Evolutionary conservation across 139 green algal genomes (phyloP).

Genomic region (Monoraphidium neglectum): DNA sequence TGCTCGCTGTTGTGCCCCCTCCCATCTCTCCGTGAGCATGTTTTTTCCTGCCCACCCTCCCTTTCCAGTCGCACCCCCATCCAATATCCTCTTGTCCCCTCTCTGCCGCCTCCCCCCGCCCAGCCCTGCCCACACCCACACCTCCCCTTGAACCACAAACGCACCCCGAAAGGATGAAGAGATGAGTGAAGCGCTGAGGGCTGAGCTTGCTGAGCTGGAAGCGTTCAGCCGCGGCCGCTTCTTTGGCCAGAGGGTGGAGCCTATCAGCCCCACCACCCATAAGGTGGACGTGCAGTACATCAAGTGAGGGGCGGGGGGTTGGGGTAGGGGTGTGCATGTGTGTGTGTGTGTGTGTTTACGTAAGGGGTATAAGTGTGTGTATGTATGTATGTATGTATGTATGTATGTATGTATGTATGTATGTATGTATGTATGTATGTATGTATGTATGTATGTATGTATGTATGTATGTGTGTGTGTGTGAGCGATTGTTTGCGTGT

Average conservation of each 20-base stretch:
- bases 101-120: too few species aligned
- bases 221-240: conserved; percentile 47
- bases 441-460: too few species aligned
- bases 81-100: too few species aligned
- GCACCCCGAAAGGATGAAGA: conserved; percentile 3
- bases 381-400: neutral
- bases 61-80: too few species aligned
- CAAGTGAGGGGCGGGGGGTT: conserved; percentile 14
- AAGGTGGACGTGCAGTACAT: conserved; percentile 56
- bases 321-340: neutral
- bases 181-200: conserved; percentile 25
- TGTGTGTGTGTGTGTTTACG: neutral
- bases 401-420: neutral
- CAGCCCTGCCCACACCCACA: too few species aligned
- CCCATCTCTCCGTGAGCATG: too few species aligned
- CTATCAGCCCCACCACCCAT: conserved; percentile 43
- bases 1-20: too few species aligned
- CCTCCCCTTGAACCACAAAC: too few species aligned
- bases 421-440: too few species aligned
- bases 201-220: conserved; percentile 46
- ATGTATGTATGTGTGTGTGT: too few species aligned
- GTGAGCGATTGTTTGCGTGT: too few species aligned
- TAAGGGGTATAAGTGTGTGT: neutral
- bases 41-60: too few species aligned
- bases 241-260: conserved; percentile 44